A percentile compares a stretch with the other conserved stretches of the same genome.
Evolutionary conservation across 495 filamentous ascomycete species (phyloP).

Genomic region (Penicillium cinerascens): DNA sequence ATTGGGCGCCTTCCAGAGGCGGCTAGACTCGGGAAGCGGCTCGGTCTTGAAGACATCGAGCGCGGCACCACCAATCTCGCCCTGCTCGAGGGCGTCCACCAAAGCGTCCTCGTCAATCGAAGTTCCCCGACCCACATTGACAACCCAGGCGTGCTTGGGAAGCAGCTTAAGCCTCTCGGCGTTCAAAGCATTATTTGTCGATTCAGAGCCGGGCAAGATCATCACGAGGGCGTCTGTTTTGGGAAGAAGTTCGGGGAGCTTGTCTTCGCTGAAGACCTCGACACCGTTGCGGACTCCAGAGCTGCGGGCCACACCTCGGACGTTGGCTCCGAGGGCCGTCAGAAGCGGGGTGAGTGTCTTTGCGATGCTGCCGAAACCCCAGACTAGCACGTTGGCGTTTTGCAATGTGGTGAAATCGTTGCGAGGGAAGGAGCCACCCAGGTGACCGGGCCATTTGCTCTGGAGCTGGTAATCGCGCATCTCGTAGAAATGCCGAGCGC

Average conservation of each 20-base stretch:
- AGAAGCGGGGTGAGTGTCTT: slow-evolving; percentile 29
- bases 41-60: slow-evolving; percentile 66
- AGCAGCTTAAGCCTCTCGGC: slow-evolving; percentile 34
- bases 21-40: slow-evolving; percentile 42
- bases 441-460: slow-evolving; percentile 52
- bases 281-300: slow-evolving; percentile 27
- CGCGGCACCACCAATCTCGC: slow-evolving; percentile 50
- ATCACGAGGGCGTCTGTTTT: slow-evolving; percentile 31
- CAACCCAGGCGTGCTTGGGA: slow-evolving; percentile 56
- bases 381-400: slow-evolving; percentile 37
- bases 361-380: slow-evolving; percentile 35
- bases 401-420: slow-evolving; percentile 56
- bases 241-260: slow-evolving; percentile 18
- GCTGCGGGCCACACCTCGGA: slow-evolving; percentile 24
- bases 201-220: slow-evolving; percentile 26
- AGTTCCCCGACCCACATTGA: slow-evolving; percentile 66
- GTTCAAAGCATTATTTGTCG: slow-evolving; percentile 24
- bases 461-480: slow-evolving; percentile 57
- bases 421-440: slow-evolving; percentile 51
- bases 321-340: slow-evolving; percentile 23
- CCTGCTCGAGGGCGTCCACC: slow-evolving; percentile 57
- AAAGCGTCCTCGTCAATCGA: slow-evolving; percentile 69
- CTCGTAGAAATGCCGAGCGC: slow-evolving; percentile 50
- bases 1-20: slow-evolving; percentile 46
- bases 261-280: slow-evolving; percentile 45